These are phyloP conservation scores for Teratosphaeria nubilosa DNA, from an alignment of 2,329 filamentous ascomycete species.

Conservation along the genomic window DNA sequence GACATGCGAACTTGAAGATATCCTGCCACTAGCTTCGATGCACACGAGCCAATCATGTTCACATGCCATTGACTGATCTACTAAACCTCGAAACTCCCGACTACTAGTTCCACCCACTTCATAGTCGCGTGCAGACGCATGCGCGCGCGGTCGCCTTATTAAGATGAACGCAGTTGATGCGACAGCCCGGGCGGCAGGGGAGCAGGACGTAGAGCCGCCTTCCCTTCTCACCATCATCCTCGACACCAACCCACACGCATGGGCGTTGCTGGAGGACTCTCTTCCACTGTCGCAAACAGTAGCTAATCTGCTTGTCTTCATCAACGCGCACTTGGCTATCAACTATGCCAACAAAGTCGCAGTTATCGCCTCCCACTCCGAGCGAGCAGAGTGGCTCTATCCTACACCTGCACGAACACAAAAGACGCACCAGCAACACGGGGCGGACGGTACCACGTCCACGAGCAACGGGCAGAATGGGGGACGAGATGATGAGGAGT, in stretches of 20 bases:
- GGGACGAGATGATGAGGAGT: conserved; percentile 16
- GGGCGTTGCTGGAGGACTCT: conserved; percentile 64
- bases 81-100: background rate
- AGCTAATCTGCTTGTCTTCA: conserved; percentile 84
- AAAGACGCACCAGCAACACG: background rate
- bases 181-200: conserved; percentile 33
- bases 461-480: conserved; percentile 22
- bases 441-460: background rate
- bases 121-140: background rate
- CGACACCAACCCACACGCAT: conserved; percentile 93
- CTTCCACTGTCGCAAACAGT: conserved; percentile 77
- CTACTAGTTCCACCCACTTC: too few relatives aligned
- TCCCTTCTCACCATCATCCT: conserved; percentile 84
- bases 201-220: conserved; percentile 42
- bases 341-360: conserved; percentile 90
- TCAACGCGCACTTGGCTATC: conserved; percentile 91
- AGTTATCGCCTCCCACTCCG: conserved; percentile 78
- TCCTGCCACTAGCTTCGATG: background rate
- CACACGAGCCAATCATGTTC: background rate
- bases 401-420: conserved; percentile 40
- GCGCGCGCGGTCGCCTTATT: background rate
- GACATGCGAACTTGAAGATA: background rate
- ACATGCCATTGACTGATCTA: background rate
- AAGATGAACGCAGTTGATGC: conserved; percentile 58
- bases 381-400: conserved; percentile 83